Evolutionary conservation across 164 flowering plant genomes (phyloP).

Genomic region (Annona cherimola): DNA sequence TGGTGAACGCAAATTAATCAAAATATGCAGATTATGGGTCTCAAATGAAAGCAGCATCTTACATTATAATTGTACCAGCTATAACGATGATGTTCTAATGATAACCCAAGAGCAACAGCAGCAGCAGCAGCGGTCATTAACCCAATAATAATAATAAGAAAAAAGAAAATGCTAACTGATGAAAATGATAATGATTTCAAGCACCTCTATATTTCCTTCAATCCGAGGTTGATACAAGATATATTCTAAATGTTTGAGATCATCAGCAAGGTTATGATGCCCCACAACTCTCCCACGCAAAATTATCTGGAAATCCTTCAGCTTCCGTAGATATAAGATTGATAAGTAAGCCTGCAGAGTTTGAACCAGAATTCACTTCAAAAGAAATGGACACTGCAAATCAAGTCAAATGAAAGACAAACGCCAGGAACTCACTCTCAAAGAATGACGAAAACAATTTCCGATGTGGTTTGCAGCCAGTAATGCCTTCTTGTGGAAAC

Average conservation of each 20-base stretch:
- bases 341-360: constrained; percentile 58
- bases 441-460: constrained; percentile 55
- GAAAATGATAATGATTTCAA: neutral
- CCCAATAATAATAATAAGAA: no score
- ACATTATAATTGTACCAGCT: no score
- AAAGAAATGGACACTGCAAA: neutral
- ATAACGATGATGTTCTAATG: neutral
- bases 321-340: constrained; percentile 68
- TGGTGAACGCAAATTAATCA: neutral
- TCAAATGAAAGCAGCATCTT: neutral
- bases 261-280: constrained; percentile 71
- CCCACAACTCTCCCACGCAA: constrained; percentile 69
- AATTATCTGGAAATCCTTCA: constrained; percentile 53
- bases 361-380: neutral
- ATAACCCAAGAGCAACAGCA: neutral
- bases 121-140: neutral
- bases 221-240: constrained; percentile 73
- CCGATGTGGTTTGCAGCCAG: constrained; percentile 63
- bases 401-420: neutral
- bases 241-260: constrained; percentile 61
- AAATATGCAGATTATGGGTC: neutral
- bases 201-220: constrained; percentile 61
- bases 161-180: no score
- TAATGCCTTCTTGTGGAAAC: constrained; percentile 14
- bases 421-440: constrained; percentile 47